Evolutionary conservation across 257 asterid genomes (phyloP), one percentile per base, ranked within the genome.

Genomic region (Capsicum baccatum): DNA sequence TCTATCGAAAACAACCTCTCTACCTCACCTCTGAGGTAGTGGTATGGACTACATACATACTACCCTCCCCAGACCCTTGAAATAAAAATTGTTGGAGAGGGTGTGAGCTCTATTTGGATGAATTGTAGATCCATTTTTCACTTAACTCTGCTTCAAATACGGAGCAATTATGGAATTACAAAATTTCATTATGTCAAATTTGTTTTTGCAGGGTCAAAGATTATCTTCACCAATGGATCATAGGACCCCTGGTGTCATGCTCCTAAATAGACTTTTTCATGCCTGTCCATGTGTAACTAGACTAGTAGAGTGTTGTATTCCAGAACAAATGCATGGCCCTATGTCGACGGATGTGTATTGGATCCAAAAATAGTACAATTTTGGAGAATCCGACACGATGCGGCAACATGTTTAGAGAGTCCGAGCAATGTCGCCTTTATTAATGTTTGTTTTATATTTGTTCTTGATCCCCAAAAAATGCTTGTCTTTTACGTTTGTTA

Each of bases 171-270:
- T 86, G 68, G 55, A 42, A 80, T 71, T 39, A 48, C 79, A 83
- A 4, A 59, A 59, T 59, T 74, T 26, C 60, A 33, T 69, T 71
- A 39, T 63, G 33, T 85, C 44, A 47, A 39, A 55, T 82, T 42
- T 74, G 37, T 35, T 14, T 86, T 69, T 83, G 88, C 95, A 95
- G 99, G 97, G 68, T 93, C 98, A 33, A 96, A 90, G 86, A 96
- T 96, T 67, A 86, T 94, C 83, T 96, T 96, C 89, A 89, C 96
- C 9, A 96, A 96, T 84, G 99, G 99, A 90, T 96, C 99, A 59
- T 97, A 96, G 86, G 98, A 96, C 89, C 99, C 99, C 6, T 96
- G 99, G 98, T 95, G 97, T 48, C 99, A 92, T 89, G 99, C 98
- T 84, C 94, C 99, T 83, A 96, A 94, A 84, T 94, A 91, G 88